Evolutionary conservation across 1,284 basidiomycete genomes (phyloP), one percentile per base, ranked within the genome.

Genomic region (Ustilago xerochloae): DNA sequence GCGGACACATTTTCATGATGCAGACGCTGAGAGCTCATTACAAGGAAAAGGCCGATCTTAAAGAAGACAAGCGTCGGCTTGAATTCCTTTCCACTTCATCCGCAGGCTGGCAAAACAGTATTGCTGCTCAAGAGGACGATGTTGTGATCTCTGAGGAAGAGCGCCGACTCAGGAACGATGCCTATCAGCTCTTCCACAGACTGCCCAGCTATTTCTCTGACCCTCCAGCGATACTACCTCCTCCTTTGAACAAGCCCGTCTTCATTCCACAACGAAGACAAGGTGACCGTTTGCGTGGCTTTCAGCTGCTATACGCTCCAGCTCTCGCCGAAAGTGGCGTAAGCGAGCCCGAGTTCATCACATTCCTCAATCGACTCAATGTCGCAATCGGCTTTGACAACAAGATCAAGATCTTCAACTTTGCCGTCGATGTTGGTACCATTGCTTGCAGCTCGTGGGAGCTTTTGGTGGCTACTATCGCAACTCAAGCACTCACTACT

Each of bases 381-480:
- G 47, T 49, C 9, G 62, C 62, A 15, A 64, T 64, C 24, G 62
- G 62, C 1, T 64, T 64, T 18, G 62, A 64, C 50, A 58, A 49
- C 45, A 48, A 29, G 62, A 52, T 64, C 55, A 64, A 64, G 30
- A 41, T 64, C 28, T 49, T 64, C 41, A 64, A 58, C 55, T 58
- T 64, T 58, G 62, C 55, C 43, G 38, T 64, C 16, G 62, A 64
- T n/a, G 30, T 58, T 10, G 62, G 49, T 4, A 54, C 62, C 26
- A 35, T 64, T 5, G 62, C 62, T 0, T 47, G 36, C 13, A 43
- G 45, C 45, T 58, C 62, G 16, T 64, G 62, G 62, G 62, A 64
- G 50, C 15, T 64, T 10, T n/a, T 54, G 3, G 50, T 64, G 6
- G 62, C 62, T 10, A 54, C 50, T 4, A 43, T 64, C 15, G 62